These are phyloP conservation scores for Barnettozyma californica DNA, from an alignment of 805 yeast species.

Conservation along the genomic window DNA sequence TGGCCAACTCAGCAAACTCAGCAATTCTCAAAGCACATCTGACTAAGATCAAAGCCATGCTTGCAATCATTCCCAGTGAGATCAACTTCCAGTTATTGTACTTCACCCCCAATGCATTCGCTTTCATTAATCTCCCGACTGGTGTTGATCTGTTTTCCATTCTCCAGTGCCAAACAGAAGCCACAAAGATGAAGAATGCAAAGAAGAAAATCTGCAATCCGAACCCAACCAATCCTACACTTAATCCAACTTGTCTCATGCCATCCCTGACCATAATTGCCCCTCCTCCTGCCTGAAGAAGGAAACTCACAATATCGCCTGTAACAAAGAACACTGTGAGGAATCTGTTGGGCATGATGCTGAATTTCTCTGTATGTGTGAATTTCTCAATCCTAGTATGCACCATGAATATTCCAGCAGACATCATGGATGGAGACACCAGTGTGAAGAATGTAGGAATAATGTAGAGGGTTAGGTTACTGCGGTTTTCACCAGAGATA, in stretches of 20 bases:
- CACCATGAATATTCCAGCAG: conserved; percentile 4
- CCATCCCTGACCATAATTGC: neutral
- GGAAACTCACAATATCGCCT: conserved; percentile 5
- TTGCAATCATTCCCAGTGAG: neutral
- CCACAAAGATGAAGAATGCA: neutral
- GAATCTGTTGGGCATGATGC: neutral
- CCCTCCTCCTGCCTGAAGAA: neutral
- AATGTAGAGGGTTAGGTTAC: neutral
- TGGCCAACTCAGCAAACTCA: neutral
- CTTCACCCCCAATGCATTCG: neutral
- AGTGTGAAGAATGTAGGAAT: neutral
- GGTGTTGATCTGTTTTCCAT: conserved; percentile 1
- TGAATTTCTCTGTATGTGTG: neutral
- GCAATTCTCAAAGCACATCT: conserved; percentile 5
- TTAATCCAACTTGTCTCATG: neutral
- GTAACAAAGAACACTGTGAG: conserved; percentile 3
- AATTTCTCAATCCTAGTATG: neutral
- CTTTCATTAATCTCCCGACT: neutral
- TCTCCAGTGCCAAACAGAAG: neutral
- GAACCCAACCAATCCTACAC: neutral
- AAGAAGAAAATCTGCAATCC: neutral
- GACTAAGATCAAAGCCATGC: conserved; percentile 1
- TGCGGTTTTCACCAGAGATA: neutral
- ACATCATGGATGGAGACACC: conserved; percentile 3
- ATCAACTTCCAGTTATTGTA: neutral